A percentile compares a stretch with the other conserved stretches of the same genome.
Evolutionary conservation across 2,329 filamentous ascomycete genomes (phyloP).

Genomic region (Rhytidhysteron rufulum): DNA sequence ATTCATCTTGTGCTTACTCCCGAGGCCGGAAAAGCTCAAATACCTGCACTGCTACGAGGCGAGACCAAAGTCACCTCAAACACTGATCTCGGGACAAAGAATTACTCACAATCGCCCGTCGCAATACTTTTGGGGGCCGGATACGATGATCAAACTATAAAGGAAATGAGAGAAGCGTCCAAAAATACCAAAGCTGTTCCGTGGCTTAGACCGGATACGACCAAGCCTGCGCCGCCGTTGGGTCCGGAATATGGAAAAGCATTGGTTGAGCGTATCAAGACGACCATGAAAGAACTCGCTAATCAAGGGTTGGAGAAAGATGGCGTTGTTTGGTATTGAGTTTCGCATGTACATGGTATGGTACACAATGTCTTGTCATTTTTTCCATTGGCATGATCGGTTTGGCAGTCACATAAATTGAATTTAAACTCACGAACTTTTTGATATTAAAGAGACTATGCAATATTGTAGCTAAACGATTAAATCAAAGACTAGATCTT

Average conservation of each 20-base stretch:
- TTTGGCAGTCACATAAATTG: no score
- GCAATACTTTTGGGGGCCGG: slow-evolving; percentile 9
- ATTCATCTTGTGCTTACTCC: slow-evolving; percentile 12
- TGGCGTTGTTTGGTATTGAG: slow-evolving; percentile 4
- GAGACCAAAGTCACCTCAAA: slow-evolving; percentile 1
- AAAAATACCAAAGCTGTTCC: slow-evolving; percentile 4
- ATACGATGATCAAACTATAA: slow-evolving; percentile 4
- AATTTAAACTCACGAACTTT: no score
- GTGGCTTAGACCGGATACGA: slow-evolving; percentile 7
- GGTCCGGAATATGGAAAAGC: slow-evolving; percentile 10
- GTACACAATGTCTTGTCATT: no score
- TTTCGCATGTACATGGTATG: no score
- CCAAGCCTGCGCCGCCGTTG: slow-evolving; percentile 4
- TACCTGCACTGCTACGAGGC: slow-evolving; percentile 9
- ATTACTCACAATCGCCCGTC: slow-evolving; percentile 5
- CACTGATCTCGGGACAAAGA: slow-evolving; percentile 7
- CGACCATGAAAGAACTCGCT: neutral
- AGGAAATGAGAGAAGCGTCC: neutral
- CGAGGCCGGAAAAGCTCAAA: slow-evolving; percentile 7
- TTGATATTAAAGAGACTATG: no score
- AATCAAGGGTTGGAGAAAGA: slow-evolving; percentile 5
- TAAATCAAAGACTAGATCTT: no score
- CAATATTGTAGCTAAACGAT: no score
- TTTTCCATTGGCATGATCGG: no score
- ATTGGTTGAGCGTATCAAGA: slow-evolving; percentile 7